Evolutionary conservation across 495 filamentous ascomycete species (phyloP).

Genomic region (Sphaerosporella brunnea): DNA sequence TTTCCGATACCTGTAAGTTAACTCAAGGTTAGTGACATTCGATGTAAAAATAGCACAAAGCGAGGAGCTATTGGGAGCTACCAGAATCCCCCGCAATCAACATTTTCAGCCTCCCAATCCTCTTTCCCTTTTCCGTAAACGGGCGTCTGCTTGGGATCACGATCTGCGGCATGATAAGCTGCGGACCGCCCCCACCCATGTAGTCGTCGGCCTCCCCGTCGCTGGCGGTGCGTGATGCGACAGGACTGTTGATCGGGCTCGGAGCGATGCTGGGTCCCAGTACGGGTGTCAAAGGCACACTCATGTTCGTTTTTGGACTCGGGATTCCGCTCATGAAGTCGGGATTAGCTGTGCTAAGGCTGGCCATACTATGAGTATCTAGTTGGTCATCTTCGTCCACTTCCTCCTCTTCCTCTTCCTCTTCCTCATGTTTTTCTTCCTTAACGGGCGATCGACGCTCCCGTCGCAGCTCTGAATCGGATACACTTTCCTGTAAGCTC

Average conservation of each 20-base stretch:
- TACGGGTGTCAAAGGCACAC: slow-evolving; percentile 20
- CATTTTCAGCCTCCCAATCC: slow-evolving; percentile 71
- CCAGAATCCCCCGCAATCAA: slow-evolving; percentile 71
- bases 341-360: slow-evolving; percentile 18
- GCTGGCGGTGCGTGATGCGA: slow-evolving; percentile 27
- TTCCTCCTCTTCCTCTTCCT: slow-evolving; percentile 21
- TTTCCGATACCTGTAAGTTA: slow-evolving; percentile 56
- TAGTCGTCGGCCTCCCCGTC: slow-evolving; percentile 19
- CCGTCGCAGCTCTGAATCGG: slow-evolving; percentile 24
- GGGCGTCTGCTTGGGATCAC: slow-evolving; percentile 84
- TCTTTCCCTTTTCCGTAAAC: slow-evolving; percentile 74
- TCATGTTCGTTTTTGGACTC: slow-evolving; percentile 13
- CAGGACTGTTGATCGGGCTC: slow-evolving; percentile 7
- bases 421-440: slow-evolving; percentile 1
- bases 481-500: slow-evolving; percentile 25
- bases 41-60: background rate
- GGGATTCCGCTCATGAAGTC: slow-evolving; percentile 6
- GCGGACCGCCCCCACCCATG: slow-evolving; percentile 37
- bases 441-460: slow-evolving; percentile 10
- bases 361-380: slow-evolving; percentile 22
- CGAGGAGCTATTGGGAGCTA: slow-evolving; percentile 33
- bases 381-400: slow-evolving; percentile 22
- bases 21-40: slow-evolving; percentile 10
- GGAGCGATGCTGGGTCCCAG: slow-evolving; percentile 15
- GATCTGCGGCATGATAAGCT: slow-evolving; percentile 95